Conservation (phyloP, 495 filamentous ascomycete genomes). For the Sporormia fimetaria region DNA sequence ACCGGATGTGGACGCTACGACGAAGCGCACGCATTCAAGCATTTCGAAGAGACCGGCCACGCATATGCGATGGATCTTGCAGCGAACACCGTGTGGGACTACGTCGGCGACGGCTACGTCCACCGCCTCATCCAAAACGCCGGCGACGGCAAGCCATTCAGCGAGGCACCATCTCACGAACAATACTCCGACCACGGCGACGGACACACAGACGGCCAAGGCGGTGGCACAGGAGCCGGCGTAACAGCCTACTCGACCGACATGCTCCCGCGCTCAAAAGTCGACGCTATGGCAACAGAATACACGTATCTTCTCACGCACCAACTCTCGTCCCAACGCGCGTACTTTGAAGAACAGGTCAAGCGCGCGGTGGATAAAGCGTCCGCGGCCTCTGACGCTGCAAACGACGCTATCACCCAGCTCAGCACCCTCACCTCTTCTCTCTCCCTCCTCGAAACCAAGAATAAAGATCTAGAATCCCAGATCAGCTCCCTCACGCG, state of each 20-base stretch:
- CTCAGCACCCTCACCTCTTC: constrained; percentile 42
- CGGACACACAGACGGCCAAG: neutral
- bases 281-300: constrained; percentile 84
- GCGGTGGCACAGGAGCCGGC: constrained; percentile 21
- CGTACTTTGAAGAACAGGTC: constrained; percentile 90
- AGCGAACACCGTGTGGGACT: constrained; percentile 96
- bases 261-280: constrained; percentile 75
- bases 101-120: constrained; percentile 86
- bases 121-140: constrained; percentile 90
- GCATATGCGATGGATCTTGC: constrained; percentile 85
- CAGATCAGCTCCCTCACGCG: constrained; percentile 55
- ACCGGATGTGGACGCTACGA: constrained; percentile 93
- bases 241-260: constrained; percentile 43
- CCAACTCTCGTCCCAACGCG: constrained; percentile 82
- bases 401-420: constrained; percentile 48
- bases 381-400: constrained; percentile 53
- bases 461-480: constrained; percentile 45
- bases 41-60: constrained; percentile 82
- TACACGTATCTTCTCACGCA: constrained; percentile 86
- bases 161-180: constrained; percentile 49
- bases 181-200: neutral
- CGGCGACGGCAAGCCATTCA: constrained; percentile 79
- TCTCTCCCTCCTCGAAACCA: constrained; percentile 42
- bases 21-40: constrained; percentile 81
- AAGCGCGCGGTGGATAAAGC: constrained; percentile 89